Evolutionary conservation across 2,329 filamentous ascomycete species (phyloP).

Genomic region (Dendryphion nanum): DNA sequence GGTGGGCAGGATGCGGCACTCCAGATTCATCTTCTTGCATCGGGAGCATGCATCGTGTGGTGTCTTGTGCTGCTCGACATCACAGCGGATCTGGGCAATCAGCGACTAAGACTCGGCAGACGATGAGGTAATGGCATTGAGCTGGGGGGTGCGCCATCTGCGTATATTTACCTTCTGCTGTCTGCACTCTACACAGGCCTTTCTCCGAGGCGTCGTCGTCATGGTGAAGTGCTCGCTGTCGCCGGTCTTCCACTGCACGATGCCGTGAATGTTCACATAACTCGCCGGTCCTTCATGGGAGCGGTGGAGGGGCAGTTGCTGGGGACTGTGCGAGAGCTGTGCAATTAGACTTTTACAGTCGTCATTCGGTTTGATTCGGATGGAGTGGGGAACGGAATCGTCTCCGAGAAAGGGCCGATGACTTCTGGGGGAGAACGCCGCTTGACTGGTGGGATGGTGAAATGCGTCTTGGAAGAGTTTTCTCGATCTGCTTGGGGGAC

Average conservation of each 20-base stretch:
- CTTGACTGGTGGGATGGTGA: too few species aligned
- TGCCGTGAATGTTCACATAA: too few species aligned
- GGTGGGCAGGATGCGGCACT: conserved; percentile 37
- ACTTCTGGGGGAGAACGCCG: too few species aligned
- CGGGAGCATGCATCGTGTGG: conserved; percentile 36
- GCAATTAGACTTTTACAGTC: conserved; percentile 25
- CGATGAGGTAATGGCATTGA: conserved; percentile 1
- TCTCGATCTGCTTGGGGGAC: too few species aligned
- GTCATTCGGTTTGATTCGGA: conserved; percentile 32
- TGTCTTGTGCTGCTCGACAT: conserved; percentile 39
- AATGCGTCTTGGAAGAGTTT: too few species aligned
- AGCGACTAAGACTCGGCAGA: neutral
- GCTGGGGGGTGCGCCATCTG: neutral
- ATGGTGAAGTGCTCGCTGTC: conserved; percentile 2
- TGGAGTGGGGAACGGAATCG: conserved; percentile 25
- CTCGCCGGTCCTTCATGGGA: too few species aligned
- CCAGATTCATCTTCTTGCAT: conserved; percentile 36
- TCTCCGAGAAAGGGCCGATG: conserved; percentile 27
- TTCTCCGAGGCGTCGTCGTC: conserved; percentile 35
- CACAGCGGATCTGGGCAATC: conserved; percentile 32
- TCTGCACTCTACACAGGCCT: conserved; percentile 38
- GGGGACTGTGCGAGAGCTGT: neutral
- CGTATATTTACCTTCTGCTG: conserved; percentile 33
- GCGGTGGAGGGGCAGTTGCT: neutral
- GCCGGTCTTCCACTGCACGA: too few species aligned